Percentiles rank a stretch among this genome's conserved stretches.
phyloP scores from a whole-genome alignment of 129 eudicot species.

The Helianthus annuus region HanXRQr2.0-SUNRISE NC_035439.2:69106333-69106832 shows the following conservation, averaged over 20 bases:
- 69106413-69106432: slow-evolving; percentile 9
- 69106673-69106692: too few relatives aligned
- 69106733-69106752: too few relatives aligned
- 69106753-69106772: too few relatives aligned
- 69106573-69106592: background rate
- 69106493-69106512: slow-evolving; percentile 34
- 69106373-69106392: background rate
- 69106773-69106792: too few relatives aligned
- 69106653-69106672: too few relatives aligned
- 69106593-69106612: background rate
- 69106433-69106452: slow-evolving; percentile 8
- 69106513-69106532: slow-evolving; percentile 14
- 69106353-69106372: background rate
- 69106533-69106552: background rate
- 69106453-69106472: slow-evolving; percentile 36
- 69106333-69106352: too few relatives aligned
- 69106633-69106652: background rate
- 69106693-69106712: too few relatives aligned
- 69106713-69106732: too few relatives aligned
- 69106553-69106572: slow-evolving; percentile 1
- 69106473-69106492: slow-evolving; percentile 38
- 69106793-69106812: too few relatives aligned
- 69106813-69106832: too few relatives aligned
- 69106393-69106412: slow-evolving; percentile 20
- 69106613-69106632: background rate